A percentile compares a stretch with the other conserved stretches of the same genome.
Evolutionary conservation across 164 flowering plant species (phyloP).

Genomic region (Magnolia sinica): DNA sequence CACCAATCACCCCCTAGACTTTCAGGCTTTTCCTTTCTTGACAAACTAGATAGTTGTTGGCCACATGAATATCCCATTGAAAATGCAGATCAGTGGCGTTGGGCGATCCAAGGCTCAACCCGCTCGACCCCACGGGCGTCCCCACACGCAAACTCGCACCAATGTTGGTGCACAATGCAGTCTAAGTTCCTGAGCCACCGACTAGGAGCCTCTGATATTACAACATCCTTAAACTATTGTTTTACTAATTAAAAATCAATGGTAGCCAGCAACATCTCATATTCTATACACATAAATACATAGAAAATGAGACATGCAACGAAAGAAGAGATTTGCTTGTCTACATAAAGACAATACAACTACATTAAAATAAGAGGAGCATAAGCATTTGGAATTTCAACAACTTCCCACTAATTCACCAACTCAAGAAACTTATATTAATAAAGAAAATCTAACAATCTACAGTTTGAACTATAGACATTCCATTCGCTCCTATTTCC

Average conservation of each 20-base stretch:
- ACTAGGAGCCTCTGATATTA: background rate
- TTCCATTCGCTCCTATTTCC: background rate
- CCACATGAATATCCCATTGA: too few relatives aligned
- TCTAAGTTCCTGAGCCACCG: background rate
- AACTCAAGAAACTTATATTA: background rate
- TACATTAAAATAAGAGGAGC: conserved; percentile 1
- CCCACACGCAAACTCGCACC: background rate
- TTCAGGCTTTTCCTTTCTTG: too few relatives aligned
- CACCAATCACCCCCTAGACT: too few relatives aligned
- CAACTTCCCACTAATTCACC: conserved; percentile 4
- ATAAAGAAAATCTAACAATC: background rate
- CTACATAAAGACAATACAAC: background rate
- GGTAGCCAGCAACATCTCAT: background rate
- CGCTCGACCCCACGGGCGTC: background rate
- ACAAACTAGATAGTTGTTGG: too few relatives aligned
- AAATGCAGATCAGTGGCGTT: background rate
- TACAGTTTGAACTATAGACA: background rate
- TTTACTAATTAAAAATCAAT: background rate
- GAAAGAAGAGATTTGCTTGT: background rate
- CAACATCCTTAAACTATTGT: background rate
- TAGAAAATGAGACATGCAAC: background rate
- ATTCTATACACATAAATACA: background rate
- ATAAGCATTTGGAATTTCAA: conserved; percentile 1
- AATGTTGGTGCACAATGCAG: background rate
- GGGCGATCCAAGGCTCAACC: background rate